Evolutionary conservation across 2,329 filamentous ascomycete genomes (phyloP), one percentile per base, ranked within the genome.

Genomic region (Cadophora gregata): DNA sequence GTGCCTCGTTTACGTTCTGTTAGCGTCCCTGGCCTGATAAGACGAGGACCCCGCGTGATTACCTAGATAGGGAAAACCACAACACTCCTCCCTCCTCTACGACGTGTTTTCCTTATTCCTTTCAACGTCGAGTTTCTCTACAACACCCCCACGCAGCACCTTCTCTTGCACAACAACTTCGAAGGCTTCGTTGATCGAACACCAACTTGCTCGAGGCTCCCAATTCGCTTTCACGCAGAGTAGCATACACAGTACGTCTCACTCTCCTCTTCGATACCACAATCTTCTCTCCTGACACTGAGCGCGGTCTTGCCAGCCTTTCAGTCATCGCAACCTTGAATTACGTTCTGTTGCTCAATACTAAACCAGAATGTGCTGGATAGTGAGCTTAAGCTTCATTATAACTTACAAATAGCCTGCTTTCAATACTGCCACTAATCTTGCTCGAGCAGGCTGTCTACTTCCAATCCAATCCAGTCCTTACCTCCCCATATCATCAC

Each of bases 91-190:
- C n/a, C n/a, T n/a, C n/a, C n/a, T n/a, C n/a, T n/a, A n/a, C n/a
- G n/a, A 50, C 45, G 45, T 31, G 19, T 45, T 10, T 42, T 59
- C 12, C 42, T n/a, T 27, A 29, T 14, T 50, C 29, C 55, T 16
- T n/a, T 33, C 45, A 61, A 33, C 31, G 10, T 62, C 59, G 27
- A 31, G 7, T 24, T 25, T 25, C 24, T 50, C 56, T 29, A 36
- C 38, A 59, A 50, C 36, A 61, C 50, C 21, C 42, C 21, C 31
- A 33, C 29, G 31, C 12, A 62, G 19, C 58, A 29, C 48, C 33
- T 38, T 65, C 66, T 31, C 65, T 56, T 62, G 45, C 59, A 60
- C 14, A 47, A 60, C 24, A 60, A 16, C 16, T 47, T 24, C 16
- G 14, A 60, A 12, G 48, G 16, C 16, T 47, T 24, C 16, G 14